Evolutionary conservation across 2,329 filamentous ascomycete genomes (phyloP), one percentile per base, ranked within the genome.

Genomic region (Ceratocystis alfenasii): DNA sequence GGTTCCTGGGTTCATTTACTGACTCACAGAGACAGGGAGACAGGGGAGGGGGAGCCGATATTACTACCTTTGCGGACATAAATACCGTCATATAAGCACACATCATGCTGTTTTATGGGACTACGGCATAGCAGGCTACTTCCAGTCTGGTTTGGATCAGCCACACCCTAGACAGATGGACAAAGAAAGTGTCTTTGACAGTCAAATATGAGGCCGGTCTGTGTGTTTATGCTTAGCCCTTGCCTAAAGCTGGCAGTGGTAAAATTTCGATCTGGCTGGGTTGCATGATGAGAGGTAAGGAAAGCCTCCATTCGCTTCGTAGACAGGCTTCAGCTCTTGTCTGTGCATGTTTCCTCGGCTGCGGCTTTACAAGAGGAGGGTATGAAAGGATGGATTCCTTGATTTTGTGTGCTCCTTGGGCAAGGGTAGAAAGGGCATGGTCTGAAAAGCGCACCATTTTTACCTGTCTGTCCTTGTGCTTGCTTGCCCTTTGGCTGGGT

Each of bases 381-480:
- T 20, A 48, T 48, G 46, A 48, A 48, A 48, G 46, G 46, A 48
- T 53, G 46, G 46, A 48, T 53, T 53, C 48, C 48, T 53, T 53
- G 48, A 12, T 53, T 53, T 53, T 53, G 48, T 17, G n/a, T 17
- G n/a, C 20, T 53, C n/a, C 8, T 36, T 53, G 48, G 22, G 25
- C 48, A 25, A 53, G 48, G 48, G 12, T 22, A 25, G 48, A 53
- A 25, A 28, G 5, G 48, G 25, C 10, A 53, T 53, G 8, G 8
- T 12, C 5, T 53, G 22, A 12, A 53, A 53, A 25, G 36, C 36
- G 3, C 36, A 1, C 36, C 10, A 15, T 41, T 41, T 41, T 41
- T 15, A 12, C 36, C 3, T 20, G 15, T 6, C 15, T 20, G 15
- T 6, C 15, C 12, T 48, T 48, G 45, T 3, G 20, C 15, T 20